phyloP scores from a whole-genome alignment of 2,329 filamentous ascomycete species.

The Myrmaecium sp. region DNA sequence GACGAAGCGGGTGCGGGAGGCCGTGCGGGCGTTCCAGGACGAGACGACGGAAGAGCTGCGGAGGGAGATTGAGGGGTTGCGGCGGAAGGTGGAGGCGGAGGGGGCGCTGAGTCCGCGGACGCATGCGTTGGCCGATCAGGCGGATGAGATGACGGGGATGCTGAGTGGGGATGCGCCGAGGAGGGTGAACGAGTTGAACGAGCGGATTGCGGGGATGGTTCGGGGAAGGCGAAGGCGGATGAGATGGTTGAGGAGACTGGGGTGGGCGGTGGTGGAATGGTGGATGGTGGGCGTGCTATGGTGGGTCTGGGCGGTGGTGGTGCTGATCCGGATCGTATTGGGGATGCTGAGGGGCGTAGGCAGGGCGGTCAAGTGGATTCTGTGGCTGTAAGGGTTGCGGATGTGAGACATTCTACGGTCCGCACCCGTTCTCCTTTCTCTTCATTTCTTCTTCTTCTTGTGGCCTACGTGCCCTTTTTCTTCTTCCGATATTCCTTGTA shows the following conservation, averaged over 20 bases:
- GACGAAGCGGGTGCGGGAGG: conserved; percentile 31
- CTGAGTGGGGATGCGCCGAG: too few species aligned
- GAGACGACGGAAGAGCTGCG: conserved; percentile 27
- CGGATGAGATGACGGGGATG: conserved; percentile 63
- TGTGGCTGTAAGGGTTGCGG: conserved; percentile 42
- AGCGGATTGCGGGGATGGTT: conserved; percentile 52
- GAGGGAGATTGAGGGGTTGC: conserved; percentile 25
- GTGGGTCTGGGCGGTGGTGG: conserved; percentile 84
- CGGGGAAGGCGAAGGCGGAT: conserved; percentile 56
- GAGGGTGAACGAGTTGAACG: conserved; percentile 62
- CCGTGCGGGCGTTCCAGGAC: conserved; percentile 31
- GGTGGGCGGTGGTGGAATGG: conserved; percentile 73
- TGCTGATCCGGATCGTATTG: conserved; percentile 50
- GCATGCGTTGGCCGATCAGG: conserved; percentile 54
- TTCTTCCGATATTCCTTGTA: too few species aligned
- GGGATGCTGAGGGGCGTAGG: conserved; percentile 44
- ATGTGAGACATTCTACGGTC: too few species aligned
- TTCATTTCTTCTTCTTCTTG: conserved; percentile 1
- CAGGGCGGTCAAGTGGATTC: conserved; percentile 55
- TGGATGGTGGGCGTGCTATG: conserved; percentile 76
- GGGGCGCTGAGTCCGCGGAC: conserved; percentile 41
- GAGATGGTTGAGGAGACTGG: conserved; percentile 52
- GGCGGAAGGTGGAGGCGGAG: conserved; percentile 29
- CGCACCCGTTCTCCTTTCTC: background rate
- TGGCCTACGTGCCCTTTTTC: too few species aligned